Evolutionary conservation across 192 early-diverging fungal genomes (phyloP).

Genomic region (Chytriomyces confervae): DNA sequence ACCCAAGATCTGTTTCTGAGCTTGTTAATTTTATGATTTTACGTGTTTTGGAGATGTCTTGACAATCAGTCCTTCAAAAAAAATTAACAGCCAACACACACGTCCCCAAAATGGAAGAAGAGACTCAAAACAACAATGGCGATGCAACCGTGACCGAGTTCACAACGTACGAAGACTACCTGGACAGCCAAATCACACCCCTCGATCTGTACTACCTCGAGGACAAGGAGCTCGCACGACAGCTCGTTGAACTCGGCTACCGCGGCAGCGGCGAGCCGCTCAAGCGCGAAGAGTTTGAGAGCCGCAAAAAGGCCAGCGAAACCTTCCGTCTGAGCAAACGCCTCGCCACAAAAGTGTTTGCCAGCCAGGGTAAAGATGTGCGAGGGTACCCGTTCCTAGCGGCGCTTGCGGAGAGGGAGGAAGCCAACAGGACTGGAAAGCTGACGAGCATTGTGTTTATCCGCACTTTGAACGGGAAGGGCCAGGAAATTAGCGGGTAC

Average conservation of each 20-base stretch:
- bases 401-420: slow-evolving; percentile 68
- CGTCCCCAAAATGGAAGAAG: slow-evolving; percentile 40
- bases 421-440: slow-evolving; percentile 66
- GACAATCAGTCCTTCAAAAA: too few relatives aligned
- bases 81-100: too few relatives aligned
- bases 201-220: slow-evolving; percentile 69
- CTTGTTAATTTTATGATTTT: too few relatives aligned
- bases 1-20: too few relatives aligned
- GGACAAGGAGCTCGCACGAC: slow-evolving; percentile 70
- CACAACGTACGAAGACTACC: slow-evolving; percentile 69
- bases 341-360: slow-evolving; percentile 60
- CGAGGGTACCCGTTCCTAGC: slow-evolving; percentile 56
- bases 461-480: slow-evolving; percentile 58
- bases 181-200: slow-evolving; percentile 65
- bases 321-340: slow-evolving; percentile 66
- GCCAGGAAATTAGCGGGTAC: slow-evolving; percentile 66
- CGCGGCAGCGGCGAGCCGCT: slow-evolving; percentile 67
- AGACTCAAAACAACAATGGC: slow-evolving; percentile 46
- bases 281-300: slow-evolving; percentile 54
- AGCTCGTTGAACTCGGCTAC: slow-evolving; percentile 70
- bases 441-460: slow-evolving; percentile 68
- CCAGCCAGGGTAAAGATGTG: slow-evolving; percentile 59
- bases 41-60: too few relatives aligned
- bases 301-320: slow-evolving; percentile 67
- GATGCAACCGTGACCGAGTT: slow-evolving; percentile 67